phyloP scores from a whole-genome alignment of 2,329 filamentous ascomycete genomes.

The Fusarium sacchari region DNA sequence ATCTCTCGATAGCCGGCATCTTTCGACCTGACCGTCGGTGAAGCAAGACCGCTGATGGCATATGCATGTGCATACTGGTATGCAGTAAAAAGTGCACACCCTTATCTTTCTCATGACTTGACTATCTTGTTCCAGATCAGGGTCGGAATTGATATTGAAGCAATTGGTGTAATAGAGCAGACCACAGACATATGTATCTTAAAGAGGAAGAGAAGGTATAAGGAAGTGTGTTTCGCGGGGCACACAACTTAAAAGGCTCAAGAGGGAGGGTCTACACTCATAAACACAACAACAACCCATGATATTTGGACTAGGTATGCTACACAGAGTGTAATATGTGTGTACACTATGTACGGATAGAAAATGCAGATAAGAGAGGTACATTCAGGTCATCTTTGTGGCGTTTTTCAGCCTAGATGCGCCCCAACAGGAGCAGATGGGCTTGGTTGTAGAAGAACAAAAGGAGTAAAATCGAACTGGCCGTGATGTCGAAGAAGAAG shows the following conservation, averaged over 20 bases:
- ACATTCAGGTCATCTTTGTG: constrained; percentile 8
- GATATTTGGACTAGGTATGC: background rate
- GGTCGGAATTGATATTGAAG: constrained; percentile 1
- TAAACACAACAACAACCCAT: background rate
- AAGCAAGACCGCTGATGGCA: background rate
- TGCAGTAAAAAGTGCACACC: background rate
- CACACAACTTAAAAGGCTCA: background rate
- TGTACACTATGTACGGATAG: background rate
- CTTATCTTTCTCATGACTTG: background rate
- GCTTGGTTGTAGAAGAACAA: background rate
- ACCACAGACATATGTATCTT: background rate
- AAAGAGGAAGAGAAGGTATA: background rate
- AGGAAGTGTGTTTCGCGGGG: background rate
- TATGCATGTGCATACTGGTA: constrained; percentile 1
- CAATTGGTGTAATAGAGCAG: constrained; percentile 20
- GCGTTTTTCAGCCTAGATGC: constrained; percentile 17
- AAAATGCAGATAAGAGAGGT: constrained; percentile 9
- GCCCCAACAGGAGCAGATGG: constrained; percentile 23
- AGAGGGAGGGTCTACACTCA: background rate
- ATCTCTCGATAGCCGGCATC: constrained; percentile 6
- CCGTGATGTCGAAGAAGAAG: background rate
- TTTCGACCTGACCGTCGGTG: constrained; percentile 11
- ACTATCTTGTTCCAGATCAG: background rate
- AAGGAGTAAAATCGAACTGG: background rate
- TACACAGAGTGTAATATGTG: background rate